Conservation (phyloP, 495 filamentous ascomycete species). For the Cryomyces antarcticus region DNA sequence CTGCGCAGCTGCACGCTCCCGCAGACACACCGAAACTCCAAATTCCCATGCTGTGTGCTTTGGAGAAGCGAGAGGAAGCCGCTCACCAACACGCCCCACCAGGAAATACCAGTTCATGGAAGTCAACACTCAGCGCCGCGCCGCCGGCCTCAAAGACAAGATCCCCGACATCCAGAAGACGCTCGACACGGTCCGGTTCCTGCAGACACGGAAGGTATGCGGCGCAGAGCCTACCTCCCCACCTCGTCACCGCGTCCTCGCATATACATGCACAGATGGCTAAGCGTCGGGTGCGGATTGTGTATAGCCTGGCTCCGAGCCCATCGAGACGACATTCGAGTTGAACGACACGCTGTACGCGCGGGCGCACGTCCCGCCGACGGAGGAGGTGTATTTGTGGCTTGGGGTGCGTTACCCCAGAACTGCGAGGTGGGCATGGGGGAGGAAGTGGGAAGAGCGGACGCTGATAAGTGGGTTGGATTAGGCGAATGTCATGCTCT, state of each 20-base stretch:
- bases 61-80: background rate
- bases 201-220: constrained; percentile 45
- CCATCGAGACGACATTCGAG: constrained; percentile 82
- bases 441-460: no score
- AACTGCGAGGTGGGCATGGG: no score
- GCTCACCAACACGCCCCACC: background rate
- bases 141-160: constrained; percentile 75
- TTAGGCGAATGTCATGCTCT: constrained; percentile 90
- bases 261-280: constrained; percentile 2
- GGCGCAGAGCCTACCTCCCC: background rate
- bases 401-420: constrained; percentile 40
- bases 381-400: constrained; percentile 93
- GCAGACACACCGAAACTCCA: background rate
- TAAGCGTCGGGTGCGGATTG: constrained; percentile 12
- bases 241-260: no score
- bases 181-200: constrained; percentile 75
- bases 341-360: constrained; percentile 91
- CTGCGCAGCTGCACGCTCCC: background rate
- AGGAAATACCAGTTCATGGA: constrained; percentile 99
- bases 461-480: background rate
- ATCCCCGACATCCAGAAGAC: constrained; percentile 96
- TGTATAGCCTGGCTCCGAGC: constrained; percentile 25
- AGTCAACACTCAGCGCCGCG: constrained; percentile 66
- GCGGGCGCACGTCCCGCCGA: constrained; percentile 58
- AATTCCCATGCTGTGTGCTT: background rate